Base-by-base conservation (phyloP, 73 alveolate genomes). In the Paramecium pentaurelia region DNA sequence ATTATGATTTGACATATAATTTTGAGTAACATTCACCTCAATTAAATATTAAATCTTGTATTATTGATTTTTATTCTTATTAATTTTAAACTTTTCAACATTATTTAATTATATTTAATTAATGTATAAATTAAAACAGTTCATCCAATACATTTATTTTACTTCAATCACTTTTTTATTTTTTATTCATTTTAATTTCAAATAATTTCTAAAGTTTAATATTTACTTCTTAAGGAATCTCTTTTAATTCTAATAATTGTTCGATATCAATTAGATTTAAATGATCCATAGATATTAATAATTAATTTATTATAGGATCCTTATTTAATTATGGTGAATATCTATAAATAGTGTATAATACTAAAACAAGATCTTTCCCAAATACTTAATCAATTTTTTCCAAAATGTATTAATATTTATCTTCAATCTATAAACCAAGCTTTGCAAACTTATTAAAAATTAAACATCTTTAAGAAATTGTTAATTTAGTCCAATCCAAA, bases 1-100 rank as follows among this genome's bases (percentile, higher is more conserved):
- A 86, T 54, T 96, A 75, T 75, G 88, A 75, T 32, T 32, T 32
- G 49, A 64, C 28, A 32, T 64, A 28, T 64, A 64, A 28, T 64
- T 64, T 64, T 64, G 45, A 64, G 47, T 64, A 64, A 32, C 28
- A 25, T 25, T 64, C 28, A 54, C 32, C 70, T 54, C 20, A 54
- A n/a, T 54, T 54, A 2, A 40, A 54, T 54, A 54, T 18, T 9
- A 3, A 47, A 47, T 47, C n/a, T 49, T 49, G 0, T 49, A 49
- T 54, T 40, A 40, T 40, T 40, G 1, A n/a, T n/a, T 54, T n/a
- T 18, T 54, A 1, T 18, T 54, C 6, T 14, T 5, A 18, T 4
- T 18, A 54, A 47, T 11, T 18, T n/a, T 25, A 54, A 3, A 4
- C 36, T 3, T 54, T n/a, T 18, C 34, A 54, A 16, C 9, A 16